Conservation (phyloP, 768 basidiomycete genomes). For the Stropharia rugosoannulata region DNA sequence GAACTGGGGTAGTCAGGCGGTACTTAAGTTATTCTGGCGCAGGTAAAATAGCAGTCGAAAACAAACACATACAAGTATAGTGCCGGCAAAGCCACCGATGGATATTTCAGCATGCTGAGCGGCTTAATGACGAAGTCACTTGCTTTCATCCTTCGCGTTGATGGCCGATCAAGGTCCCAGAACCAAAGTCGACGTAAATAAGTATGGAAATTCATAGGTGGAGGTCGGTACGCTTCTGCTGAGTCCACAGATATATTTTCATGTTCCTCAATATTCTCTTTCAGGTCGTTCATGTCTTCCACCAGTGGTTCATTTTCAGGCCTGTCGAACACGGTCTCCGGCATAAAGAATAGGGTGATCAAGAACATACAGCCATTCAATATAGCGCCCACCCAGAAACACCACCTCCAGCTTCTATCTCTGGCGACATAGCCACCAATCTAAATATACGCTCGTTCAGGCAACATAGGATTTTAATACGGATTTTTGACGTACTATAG, state of each 20-base stretch:
- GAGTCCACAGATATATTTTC: constrained; percentile 2
- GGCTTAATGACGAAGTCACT: constrained; percentile 32
- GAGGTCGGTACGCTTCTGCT: constrained; percentile 24
- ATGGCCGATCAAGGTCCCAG: constrained; percentile 27
- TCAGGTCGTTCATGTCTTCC: constrained; percentile 4
- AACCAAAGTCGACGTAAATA: constrained; percentile 30
- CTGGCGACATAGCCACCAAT: constrained; percentile 38
- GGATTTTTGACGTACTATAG: constrained; percentile 29
- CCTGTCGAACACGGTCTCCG: constrained; percentile 40
- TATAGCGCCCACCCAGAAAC: constrained; percentile 44
- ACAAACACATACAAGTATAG: constrained; percentile 29
- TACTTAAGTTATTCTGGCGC: neutral
- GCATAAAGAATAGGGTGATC: constrained; percentile 36
- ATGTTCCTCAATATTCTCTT: constrained; percentile 14
- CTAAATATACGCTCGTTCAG: constrained; percentile 12
- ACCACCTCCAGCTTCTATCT: constrained; percentile 40
- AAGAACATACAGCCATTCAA: constrained; percentile 35
- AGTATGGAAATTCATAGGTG: constrained; percentile 21
- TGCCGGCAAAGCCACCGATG: constrained; percentile 37
- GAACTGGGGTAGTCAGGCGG: constrained; percentile 17
- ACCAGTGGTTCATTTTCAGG: constrained; percentile 15
- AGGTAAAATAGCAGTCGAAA: neutral
- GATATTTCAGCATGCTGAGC: constrained; percentile 38
- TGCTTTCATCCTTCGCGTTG: constrained; percentile 22
- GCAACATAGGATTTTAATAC: neutral